Base-by-base conservation (phyloP, 2,329 filamentous ascomycete genomes). In the Torrubiella hemipterigena region DNA sequence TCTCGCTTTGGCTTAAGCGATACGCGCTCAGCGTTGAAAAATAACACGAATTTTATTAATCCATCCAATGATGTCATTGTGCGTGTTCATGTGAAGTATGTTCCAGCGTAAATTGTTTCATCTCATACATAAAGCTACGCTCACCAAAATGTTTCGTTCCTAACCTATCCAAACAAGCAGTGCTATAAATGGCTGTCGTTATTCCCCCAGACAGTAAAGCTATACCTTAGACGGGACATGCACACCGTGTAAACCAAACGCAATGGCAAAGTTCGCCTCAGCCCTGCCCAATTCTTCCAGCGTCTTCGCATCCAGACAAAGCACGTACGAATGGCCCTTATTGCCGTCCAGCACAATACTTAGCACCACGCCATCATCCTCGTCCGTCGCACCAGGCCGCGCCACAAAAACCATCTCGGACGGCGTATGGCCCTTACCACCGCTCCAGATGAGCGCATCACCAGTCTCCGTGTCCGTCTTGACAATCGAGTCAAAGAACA, bases 401-500 rank as follows among this genome's bases (percentile, higher is more conserved):
- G 66, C 56, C 2, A 85, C 61, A 38, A 83, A 84, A 19, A 84
- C 73, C 1, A 77, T 62, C 50, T 84, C 80, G 2, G 78, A 72
- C 0, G 80, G 79, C 0, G 74, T 77, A 42, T 83, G 76, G 0
- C 67, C 74, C 2, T 55, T 48, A 0, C 60, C 58, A 1, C 60
- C 61, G 9, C 67, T 60, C 79, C 79, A 84, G 37, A 68, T 58
- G 4, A 67, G 38, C 0, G 61, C 58, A 17, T 62, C 58, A 9
- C 65, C 55, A 0, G 67, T 76, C 8, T 55, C 42, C 4, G 71
- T 58, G 45, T 85, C 77, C 13, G 73, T 77, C 52, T 84, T 84
- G 41, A 66, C 63, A 17, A 84, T 58, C 0, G 63, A 64, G 42
- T 84, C 78, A 29, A 75, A 54, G 23, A 81, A 58, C 0, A 72